Evolutionary conservation across 306 rosid species (phyloP).

Genomic region (Quercus wislizeni): DNA sequence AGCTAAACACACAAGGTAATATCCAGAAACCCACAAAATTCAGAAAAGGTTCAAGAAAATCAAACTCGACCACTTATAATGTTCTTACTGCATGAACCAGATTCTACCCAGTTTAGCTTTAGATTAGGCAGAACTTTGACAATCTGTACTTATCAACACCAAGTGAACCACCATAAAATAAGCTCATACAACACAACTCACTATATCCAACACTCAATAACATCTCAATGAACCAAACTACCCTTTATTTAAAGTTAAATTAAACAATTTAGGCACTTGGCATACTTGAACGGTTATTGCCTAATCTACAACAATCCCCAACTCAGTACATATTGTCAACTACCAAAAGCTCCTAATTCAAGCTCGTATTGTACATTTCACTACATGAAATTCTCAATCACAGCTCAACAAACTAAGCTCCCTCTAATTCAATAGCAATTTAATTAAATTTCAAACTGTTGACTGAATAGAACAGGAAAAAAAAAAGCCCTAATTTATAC

Average conservation of each 20-base stretch:
- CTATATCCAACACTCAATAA: neutral
- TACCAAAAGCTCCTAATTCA: slow-evolving; percentile 1
- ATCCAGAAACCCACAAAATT: neutral
- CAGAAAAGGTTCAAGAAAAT: neutral
- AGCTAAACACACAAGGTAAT: neutral
- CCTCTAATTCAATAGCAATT: neutral
- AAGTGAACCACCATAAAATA: neutral
- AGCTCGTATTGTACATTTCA: slow-evolving; percentile 18
- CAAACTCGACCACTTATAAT: neutral
- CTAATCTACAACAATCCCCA: neutral
- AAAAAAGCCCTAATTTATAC: slow-evolving; percentile 1
- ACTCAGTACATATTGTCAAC: neutral
- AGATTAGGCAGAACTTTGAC: neutral
- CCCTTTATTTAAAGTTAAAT: neutral
- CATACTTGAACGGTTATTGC: neutral
- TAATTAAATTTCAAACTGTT: neutral
- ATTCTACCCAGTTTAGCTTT: neutral
- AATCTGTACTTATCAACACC: neutral
- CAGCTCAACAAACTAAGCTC: neutral
- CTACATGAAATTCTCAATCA: neutral
- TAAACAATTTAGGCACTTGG: neutral
- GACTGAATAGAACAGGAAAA: neutral
- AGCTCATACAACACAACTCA: neutral
- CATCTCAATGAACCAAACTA: neutral
- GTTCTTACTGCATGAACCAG: neutral